Base-by-base conservation (phyloP, 2,329 filamentous ascomycete species). In the Calonectria fujianensis region DNA sequence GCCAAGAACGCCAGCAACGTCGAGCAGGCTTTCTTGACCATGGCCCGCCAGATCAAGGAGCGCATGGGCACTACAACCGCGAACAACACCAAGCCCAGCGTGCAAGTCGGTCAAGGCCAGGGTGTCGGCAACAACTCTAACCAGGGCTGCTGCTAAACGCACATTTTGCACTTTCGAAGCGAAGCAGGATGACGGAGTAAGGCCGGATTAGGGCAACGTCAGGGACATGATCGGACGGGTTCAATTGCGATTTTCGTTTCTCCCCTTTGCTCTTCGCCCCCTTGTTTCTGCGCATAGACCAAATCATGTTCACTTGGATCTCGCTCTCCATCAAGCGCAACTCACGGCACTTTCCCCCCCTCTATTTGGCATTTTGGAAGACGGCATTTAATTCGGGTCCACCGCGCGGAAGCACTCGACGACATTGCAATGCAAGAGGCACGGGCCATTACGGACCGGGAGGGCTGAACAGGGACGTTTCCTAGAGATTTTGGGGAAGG, bases 21-120 rank as follows among this genome's bases (percentile, higher is more conserved):
- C 86, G 97, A 99, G 90, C 97, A 99, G 89, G 96, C 97, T 84
- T 99, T 99, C 94, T 89, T 99, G 89, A 99, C 97, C 86, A 99
- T 99, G 97, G 97, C 97, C 82, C 94, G 97, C 87, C 97, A 99
- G 89, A 99, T 99, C 90, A 99, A 99, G 92, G 96, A 98, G 90
- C 94, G 97, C 84, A 99, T 99, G 96, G 97, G 97, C 83, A 98
- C 95, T 81, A 97, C 96, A 78, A 94, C 95, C 57, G 94, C 94
- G 80, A 96, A 96, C 90, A 98, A 98, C 92, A 98, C 96, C 89
- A 99, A 98, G 91, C 96, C 96, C 79, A 98, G 95, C 82, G 96
- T 99, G 82, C 96, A 98, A 86, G 97, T 99, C 83, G 95, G 96
- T 74, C 94, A 96, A 85, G 97, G 97, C 84, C 96, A 98, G 87